phyloP scores from a whole-genome alignment of 148 eudicot genomes.

The Persicaria maculosa region DNA sequence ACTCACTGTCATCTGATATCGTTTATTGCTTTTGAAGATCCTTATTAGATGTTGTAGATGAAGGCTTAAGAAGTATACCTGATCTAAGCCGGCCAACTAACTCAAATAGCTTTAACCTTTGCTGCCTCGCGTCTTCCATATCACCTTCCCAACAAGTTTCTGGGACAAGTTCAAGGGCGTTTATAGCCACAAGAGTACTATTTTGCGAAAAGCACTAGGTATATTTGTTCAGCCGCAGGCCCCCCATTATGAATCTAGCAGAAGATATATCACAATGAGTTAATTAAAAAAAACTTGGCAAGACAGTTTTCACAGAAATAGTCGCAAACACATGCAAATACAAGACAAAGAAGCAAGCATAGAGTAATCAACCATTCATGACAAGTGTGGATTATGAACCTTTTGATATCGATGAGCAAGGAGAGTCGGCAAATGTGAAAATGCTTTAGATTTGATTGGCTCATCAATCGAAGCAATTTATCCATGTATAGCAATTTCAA shows the following conservation, averaged over 20 bases:
- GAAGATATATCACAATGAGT: background rate
- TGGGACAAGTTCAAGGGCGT: constrained; percentile 68
- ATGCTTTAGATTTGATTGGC: constrained; percentile 54
- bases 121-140: constrained; percentile 56
- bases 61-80: constrained; percentile 23
- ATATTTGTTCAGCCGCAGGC: constrained; percentile 86
- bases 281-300: background rate
- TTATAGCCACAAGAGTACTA: constrained; percentile 45
- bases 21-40: constrained; percentile 19
- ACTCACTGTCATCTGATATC: constrained; percentile 66
- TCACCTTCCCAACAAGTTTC: constrained; percentile 95
- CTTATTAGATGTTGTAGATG: constrained; percentile 25
- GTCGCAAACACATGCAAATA: background rate
- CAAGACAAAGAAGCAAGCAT: too few species aligned
- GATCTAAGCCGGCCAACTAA: constrained; percentile 45
- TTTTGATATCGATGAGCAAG: constrained; percentile 87
- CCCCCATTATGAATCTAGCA: constrained; percentile 76
- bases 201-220: constrained; percentile 79
- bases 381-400: constrained; percentile 31
- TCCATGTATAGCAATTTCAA: constrained; percentile 88
- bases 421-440: constrained; percentile 63
- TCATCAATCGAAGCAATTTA: constrained; percentile 71
- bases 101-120: constrained; percentile 38
- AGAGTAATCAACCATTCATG: background rate
- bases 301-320: background rate